These are phyloP conservation scores for Sechiopsis laciniata DNA, from an alignment of 306 rosid species.

Conservation along the genomic window DNA sequence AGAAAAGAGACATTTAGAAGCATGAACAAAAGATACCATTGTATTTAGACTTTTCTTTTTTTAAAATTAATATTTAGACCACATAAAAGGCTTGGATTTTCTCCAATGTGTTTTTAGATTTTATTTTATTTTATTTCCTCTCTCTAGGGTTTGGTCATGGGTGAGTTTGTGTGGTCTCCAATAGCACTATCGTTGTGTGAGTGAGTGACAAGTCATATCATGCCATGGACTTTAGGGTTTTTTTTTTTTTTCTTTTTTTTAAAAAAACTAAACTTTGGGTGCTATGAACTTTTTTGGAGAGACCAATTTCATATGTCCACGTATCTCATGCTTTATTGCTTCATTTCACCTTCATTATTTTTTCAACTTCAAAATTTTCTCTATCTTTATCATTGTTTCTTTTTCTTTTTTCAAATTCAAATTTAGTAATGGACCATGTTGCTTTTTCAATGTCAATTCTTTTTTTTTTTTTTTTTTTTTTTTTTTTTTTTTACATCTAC, in stretches of 20 bases:
- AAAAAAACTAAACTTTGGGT: constrained; percentile 11
- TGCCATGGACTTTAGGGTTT: constrained; percentile 19
- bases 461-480: too few relatives aligned
- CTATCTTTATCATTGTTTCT: background rate
- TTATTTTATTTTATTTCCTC: too few relatives aligned
- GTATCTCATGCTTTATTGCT: background rate
- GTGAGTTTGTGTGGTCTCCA: constrained; percentile 21
- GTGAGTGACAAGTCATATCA: constrained; percentile 21
- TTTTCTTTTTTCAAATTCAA: constrained; percentile 4
- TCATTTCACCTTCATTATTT: background rate
- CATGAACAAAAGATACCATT: background rate
- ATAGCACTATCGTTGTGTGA: constrained; percentile 12
- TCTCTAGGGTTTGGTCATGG: constrained; percentile 3
- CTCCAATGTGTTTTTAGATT: background rate
- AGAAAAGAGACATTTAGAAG: background rate
- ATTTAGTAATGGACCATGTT: background rate
- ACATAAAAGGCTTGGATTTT: constrained; percentile 12
- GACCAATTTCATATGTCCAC: constrained; percentile 18
- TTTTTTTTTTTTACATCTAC: background rate
- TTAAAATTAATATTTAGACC: background rate
- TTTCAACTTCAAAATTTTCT: background rate
- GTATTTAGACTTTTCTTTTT: background rate
- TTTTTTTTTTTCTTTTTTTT: too few relatives aligned
- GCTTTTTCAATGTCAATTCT: constrained; percentile 7
- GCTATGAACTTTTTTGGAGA: constrained; percentile 5